phyloP scores from a whole-genome alignment of 1,284 basidiomycete genomes.

The Leccinum variabile region DNA sequence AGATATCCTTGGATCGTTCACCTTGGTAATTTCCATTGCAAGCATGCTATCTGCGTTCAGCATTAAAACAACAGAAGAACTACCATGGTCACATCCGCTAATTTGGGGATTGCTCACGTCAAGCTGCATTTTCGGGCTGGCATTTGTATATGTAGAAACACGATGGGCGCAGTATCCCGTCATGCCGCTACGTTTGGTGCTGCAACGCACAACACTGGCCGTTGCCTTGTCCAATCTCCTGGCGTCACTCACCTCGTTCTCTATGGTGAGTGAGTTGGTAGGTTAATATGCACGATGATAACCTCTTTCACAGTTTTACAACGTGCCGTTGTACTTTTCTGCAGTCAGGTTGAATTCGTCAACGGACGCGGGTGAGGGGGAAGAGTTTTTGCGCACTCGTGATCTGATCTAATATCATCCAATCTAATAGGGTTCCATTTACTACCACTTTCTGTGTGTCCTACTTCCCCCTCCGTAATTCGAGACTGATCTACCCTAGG shows the following conservation, averaged over 20 bases:
- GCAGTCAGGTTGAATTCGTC: background rate
- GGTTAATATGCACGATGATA: background rate
- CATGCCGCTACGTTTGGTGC: background rate
- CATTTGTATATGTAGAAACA: background rate
- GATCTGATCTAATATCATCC: background rate
- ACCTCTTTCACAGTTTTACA: background rate
- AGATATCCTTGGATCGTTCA: slow-evolving; percentile 65
- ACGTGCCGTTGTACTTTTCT: background rate
- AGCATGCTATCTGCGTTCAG: background rate
- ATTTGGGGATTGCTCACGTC: background rate
- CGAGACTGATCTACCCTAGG: background rate
- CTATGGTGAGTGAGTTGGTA: background rate
- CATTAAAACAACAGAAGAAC: background rate
- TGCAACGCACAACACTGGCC: background rate
- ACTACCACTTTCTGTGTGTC: background rate
- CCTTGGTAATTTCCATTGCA: background rate
- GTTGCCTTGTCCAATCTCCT: background rate
- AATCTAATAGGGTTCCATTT: background rate
- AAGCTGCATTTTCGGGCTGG: background rate
- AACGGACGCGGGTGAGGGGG: background rate
- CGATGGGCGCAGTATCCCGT: background rate
- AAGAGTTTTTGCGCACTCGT: background rate
- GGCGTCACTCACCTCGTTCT: background rate
- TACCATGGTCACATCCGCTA: background rate
- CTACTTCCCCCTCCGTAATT: background rate